Evolutionary conservation across 1,284 basidiomycete species (phyloP).

Genomic region (Apiotrichum domesticum): DNA sequence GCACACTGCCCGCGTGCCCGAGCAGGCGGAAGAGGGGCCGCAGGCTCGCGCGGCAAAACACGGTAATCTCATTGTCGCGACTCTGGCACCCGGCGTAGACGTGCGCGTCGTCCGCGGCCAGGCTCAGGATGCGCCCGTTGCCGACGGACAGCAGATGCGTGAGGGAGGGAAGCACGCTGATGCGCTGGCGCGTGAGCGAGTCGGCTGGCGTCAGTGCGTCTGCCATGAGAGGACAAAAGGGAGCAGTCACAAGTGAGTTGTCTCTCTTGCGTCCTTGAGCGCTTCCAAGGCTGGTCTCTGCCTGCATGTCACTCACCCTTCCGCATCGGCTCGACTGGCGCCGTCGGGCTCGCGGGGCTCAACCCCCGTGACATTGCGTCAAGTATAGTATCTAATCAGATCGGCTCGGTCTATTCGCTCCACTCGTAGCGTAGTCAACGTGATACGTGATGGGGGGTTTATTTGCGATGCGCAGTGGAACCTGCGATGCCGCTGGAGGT

Average conservation of each 20-base stretch:
- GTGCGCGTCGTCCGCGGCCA: constrained; percentile 64
- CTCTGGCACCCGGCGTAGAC: constrained; percentile 82
- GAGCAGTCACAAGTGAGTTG: too few species aligned
- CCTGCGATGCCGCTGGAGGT: too few species aligned
- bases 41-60: constrained; percentile 68
- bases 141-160: constrained; percentile 44
- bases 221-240: too few species aligned
- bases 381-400: too few species aligned
- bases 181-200: constrained; percentile 42
- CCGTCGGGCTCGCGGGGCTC: background rate
- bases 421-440: too few species aligned
- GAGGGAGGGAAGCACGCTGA: constrained; percentile 41
- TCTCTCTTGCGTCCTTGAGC: too few species aligned
- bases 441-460: too few species aligned
- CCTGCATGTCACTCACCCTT: background rate
- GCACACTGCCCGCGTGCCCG: constrained; percentile 79
- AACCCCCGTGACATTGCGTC: too few species aligned
- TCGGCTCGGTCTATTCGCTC: too few species aligned
- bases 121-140: constrained; percentile 56
- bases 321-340: constrained; percentile 1
- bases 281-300: too few species aligned
- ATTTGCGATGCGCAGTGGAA: too few species aligned
- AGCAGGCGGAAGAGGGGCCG: constrained; percentile 64
- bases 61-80: constrained; percentile 63
- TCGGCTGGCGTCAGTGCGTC: constrained; percentile 17